Conservation (phyloP, 306 rosid genomes). For the Luffa aegyptiaca region DNA sequence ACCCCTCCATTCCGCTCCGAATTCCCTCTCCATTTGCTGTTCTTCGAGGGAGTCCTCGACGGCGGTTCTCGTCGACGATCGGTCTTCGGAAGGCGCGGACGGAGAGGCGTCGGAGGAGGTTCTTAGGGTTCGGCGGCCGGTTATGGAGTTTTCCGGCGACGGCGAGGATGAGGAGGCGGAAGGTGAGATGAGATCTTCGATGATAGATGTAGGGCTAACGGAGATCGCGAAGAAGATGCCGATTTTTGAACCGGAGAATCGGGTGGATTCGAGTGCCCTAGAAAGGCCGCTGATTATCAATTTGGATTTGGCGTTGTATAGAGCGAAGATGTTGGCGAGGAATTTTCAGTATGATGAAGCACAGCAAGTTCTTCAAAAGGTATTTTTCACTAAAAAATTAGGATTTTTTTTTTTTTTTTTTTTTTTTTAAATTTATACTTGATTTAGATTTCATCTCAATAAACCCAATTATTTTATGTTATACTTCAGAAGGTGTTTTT, state of each 20-base stretch:
- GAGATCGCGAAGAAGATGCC: conserved; percentile 72
- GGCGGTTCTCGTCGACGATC: conserved; percentile 19
- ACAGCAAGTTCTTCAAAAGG: conserved; percentile 52
- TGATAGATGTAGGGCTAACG: conserved; percentile 40
- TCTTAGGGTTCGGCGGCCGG: conserved; percentile 76
- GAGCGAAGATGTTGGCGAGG: conserved; percentile 56
- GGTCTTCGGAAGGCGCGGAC: not conserved
- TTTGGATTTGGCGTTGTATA: conserved; percentile 76
- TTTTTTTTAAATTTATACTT: not conserved
- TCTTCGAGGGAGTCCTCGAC: conserved; percentile 37
- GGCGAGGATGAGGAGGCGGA: conserved; percentile 7
- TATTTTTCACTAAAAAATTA: not conserved
- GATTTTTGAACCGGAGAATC: conserved; percentile 56
- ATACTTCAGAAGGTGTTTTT: too few relatives aligned
- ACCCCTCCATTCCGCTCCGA: conserved; percentile 29
- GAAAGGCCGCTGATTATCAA: conserved; percentile 62
- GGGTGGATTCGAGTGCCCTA: conserved; percentile 26
- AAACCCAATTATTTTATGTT: not conserved
- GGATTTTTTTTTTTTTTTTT: not conserved
- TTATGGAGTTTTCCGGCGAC: conserved; percentile 34
- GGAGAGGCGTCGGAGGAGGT: conserved; percentile 18
- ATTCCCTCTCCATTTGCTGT: conserved; percentile 29
- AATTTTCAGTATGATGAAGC: conserved; percentile 50
- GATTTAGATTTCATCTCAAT: not conserved
- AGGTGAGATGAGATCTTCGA: conserved; percentile 14